Conservation (phyloP, 148 eudicot species). For the Vaccinium darrowii region DNA sequence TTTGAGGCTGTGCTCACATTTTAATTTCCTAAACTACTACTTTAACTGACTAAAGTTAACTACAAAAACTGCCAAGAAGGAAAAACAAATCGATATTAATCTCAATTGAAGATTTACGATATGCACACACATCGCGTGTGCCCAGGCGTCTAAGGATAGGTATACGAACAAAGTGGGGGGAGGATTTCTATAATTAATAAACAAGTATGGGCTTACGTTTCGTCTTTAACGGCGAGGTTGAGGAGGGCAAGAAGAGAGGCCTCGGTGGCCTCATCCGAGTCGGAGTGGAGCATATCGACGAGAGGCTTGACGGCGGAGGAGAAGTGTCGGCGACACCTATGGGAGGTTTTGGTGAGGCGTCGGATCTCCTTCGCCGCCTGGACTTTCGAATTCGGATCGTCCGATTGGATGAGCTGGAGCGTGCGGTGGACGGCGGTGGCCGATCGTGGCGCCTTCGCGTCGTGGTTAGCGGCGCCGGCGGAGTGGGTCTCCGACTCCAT, state of each 20-base stretch:
- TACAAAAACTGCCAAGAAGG: no score
- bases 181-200: background rate
- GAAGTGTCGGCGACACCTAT: constrained; percentile 74
- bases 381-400: constrained; percentile 38
- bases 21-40: no score
- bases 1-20: no score
- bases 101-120: no score
- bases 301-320: constrained; percentile 63
- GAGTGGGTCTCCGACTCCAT: constrained; percentile 1
- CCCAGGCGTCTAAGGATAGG: no score
- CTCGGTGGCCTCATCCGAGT: constrained; percentile 49
- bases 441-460: background rate
- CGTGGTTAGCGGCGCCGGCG: background rate
- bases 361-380: constrained; percentile 84
- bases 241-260: constrained; percentile 86
- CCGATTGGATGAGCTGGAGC: constrained; percentile 56
- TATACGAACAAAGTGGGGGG: no score
- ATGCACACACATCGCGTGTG: no score
- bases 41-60: no score
- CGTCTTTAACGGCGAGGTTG: constrained; percentile 95
- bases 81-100: no score
- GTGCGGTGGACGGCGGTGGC: constrained; percentile 33
- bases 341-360: constrained; percentile 91
- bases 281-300: constrained; percentile 69
- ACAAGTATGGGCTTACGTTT: constrained; percentile 41